Percentiles rank a stretch among this genome's conserved stretches.
These are phyloP conservation scores for Fraxinus cuspidata DNA, from an alignment of 257 asterid species.

Conservation along the genomic window DNA sequence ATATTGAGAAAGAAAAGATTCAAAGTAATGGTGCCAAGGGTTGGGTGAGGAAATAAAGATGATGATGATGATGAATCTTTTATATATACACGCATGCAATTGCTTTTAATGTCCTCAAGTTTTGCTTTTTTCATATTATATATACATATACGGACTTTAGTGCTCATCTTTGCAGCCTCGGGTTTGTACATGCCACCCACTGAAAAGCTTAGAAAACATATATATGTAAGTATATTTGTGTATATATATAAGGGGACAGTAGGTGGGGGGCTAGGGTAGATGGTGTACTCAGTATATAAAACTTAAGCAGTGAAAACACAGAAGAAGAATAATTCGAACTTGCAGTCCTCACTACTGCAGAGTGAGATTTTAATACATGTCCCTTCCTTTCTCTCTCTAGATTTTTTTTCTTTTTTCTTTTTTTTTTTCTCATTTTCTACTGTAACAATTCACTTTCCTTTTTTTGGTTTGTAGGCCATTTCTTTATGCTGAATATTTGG, in stretches of 20 bases:
- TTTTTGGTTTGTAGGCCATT: background rate
- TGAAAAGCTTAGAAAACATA: background rate
- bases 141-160: constrained; percentile 24
- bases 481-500: too few relatives aligned
- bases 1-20: constrained; percentile 36
- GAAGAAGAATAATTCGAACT: constrained; percentile 57
- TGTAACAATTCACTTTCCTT: background rate
- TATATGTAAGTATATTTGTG: background rate
- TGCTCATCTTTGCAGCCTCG: constrained; percentile 41
- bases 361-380: constrained; percentile 33
- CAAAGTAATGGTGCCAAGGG: constrained; percentile 18
- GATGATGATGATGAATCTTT: constrained; percentile 62
- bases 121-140: constrained; percentile 38
- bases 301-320: constrained; percentile 36
- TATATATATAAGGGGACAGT: background rate
- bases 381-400: constrained; percentile 24
- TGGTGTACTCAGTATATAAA: too few relatives aligned
- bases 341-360: constrained; percentile 58
- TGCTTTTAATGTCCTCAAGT: constrained; percentile 56
- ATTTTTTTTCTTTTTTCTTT: background rate
- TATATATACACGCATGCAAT: constrained; percentile 89
- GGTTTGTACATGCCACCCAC: constrained; percentile 35
- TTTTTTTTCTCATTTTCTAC: background rate
- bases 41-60: constrained; percentile 18
- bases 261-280: too few relatives aligned